Evolutionary conservation across 2,329 filamentous ascomycete genomes (phyloP).

Genomic region (Fusarium protoensiforme): DNA sequence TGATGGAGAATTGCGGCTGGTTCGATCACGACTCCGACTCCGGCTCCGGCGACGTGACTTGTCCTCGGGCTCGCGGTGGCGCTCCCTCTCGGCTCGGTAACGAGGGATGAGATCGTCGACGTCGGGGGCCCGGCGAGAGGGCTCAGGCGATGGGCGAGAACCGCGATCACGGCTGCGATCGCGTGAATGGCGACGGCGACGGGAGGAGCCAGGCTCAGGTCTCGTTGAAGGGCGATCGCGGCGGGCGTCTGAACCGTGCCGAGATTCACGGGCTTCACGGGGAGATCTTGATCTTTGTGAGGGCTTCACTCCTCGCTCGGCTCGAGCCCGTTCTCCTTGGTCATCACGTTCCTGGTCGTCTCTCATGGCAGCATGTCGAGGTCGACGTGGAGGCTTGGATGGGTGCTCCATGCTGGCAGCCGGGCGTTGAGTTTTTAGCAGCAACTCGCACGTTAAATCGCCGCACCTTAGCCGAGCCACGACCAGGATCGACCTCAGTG

Average conservation of each 20-base stretch:
- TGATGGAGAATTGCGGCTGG: slow-evolving; percentile 49
- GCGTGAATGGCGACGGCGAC: slow-evolving; percentile 52
- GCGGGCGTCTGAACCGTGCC: slow-evolving; percentile 44
- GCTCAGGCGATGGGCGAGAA: slow-evolving; percentile 40
- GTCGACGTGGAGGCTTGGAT: slow-evolving; percentile 49
- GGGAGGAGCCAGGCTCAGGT: slow-evolving; percentile 46
- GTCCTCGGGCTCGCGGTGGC: slow-evolving; percentile 45
- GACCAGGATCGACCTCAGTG: slow-evolving; percentile 25
- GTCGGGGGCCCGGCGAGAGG: slow-evolving; percentile 44
- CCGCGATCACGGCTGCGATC: slow-evolving; percentile 52
- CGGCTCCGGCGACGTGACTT: slow-evolving; percentile 49
- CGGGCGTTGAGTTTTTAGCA: slow-evolving; percentile 53
- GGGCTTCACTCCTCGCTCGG: slow-evolving; percentile 48
- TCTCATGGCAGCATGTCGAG: slow-evolving; percentile 56
- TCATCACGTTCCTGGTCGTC: slow-evolving; percentile 52
- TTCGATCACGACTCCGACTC: slow-evolving; percentile 44
- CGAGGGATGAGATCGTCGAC: slow-evolving; percentile 53
- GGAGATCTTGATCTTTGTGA: slow-evolving; percentile 48
- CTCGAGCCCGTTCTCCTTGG: slow-evolving; percentile 50
- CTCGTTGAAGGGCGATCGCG: slow-evolving; percentile 49
- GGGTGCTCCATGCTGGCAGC: slow-evolving; percentile 45
- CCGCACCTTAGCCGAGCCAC: slow-evolving; percentile 53
- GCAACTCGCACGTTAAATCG: slow-evolving; percentile 48
- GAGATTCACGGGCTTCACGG: slow-evolving; percentile 43
- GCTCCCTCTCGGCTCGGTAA: slow-evolving; percentile 48